Base-by-base conservation (phyloP, 2,329 filamentous ascomycete species). In the Xylaria polymorpha region DNA sequence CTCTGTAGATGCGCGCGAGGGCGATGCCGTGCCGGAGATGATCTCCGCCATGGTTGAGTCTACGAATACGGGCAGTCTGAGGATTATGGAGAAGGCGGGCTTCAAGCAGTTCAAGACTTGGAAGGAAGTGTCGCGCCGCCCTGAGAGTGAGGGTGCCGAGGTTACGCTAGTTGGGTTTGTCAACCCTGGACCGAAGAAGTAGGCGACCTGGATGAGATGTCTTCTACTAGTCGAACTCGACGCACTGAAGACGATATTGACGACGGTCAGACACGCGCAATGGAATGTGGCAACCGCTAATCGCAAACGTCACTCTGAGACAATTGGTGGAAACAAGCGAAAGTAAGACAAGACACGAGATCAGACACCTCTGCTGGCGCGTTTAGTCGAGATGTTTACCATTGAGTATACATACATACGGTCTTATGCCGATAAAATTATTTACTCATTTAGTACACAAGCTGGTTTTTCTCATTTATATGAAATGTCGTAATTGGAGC, bases 161-260 rank as follows among this genome's bases (percentile, higher is more conserved):
- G 57, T 65, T 14, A 68, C 66, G 43, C 61, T 68, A 4, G 25
- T 68, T 44, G 66, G 66, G 35, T 68, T 68, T 46, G 66, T 57
- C 9, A 44, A 39, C 20, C 14, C 4, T 18, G n/a, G 50, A 8
- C 56, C 61, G 14, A n/a, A 39, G 35, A 48, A 37, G 32, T n/a
- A 37, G 53, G 53, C 3, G n/a, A 9, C 22, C n/a, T 25, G 8
- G 46, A 25, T 50, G n/a, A 10, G 20, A 25, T 25, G 41, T 25
- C 20, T 48, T 25, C 10, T 48, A 6, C 20, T 5, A n/a, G 25
- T 53, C n/a, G 25, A n/a, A 32, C 14, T n/a, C 15, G 50, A 53
- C 25, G n/a, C 15, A 4, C 3, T 20, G 43, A 46, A 35, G 46
- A 29, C 22, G 22, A 50, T 50, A 4, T 50, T 37, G 18, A 37